These are phyloP conservation scores for Fusarium sp. DNA, from an alignment of 2,329 filamentous ascomycete genomes.

Conservation along the genomic window DNA sequence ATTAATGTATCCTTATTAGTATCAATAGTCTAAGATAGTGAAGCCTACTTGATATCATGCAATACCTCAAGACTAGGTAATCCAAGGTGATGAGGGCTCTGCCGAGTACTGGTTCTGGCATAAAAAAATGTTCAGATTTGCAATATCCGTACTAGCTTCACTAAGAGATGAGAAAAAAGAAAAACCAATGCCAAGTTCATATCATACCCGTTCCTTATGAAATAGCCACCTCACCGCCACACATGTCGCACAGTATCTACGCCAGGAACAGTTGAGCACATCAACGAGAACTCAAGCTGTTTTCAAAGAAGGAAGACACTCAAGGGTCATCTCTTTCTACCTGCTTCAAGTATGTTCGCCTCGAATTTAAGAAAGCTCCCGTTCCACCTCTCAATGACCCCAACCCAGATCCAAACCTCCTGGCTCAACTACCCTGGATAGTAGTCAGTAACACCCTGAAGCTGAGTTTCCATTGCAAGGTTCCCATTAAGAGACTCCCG, in stretches of 20 bases:
- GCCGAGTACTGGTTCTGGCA: neutral
- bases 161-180: neutral
- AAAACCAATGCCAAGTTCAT: neutral
- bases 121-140: neutral
- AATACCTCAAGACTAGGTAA: too few species aligned
- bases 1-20: too few species aligned
- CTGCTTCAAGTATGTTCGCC: too few species aligned
- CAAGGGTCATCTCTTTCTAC: too few species aligned
- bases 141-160: neutral
- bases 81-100: too few species aligned
- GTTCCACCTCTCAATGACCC: neutral
- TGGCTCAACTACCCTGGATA: neutral
- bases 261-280: neutral
- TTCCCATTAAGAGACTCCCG: neutral
- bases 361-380: neutral
- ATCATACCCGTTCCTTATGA: neutral
- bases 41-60: too few species aligned
- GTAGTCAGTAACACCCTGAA: neutral
- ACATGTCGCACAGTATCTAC: neutral
- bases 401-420: neutral
- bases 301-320: neutral
- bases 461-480: neutral
- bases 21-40: too few species aligned
- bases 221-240: neutral
- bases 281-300: neutral